Evolutionary conservation across 768 basidiomycete genomes (phyloP).

Genomic region (Gymnopilus junonius): DNA sequence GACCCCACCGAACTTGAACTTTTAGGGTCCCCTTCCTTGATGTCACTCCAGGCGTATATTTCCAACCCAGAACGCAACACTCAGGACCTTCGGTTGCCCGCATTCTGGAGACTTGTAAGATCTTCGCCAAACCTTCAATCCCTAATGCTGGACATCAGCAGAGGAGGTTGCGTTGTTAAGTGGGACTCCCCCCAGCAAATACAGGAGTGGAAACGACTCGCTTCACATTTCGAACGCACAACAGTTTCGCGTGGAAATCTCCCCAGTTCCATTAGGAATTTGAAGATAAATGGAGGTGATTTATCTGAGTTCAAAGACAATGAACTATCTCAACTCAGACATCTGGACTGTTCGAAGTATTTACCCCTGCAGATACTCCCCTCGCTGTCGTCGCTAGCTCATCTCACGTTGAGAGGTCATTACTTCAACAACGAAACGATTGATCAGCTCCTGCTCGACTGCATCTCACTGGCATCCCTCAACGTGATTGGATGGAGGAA

Average conservation of each 20-base stretch:
- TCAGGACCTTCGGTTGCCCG: neutral
- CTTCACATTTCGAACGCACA: neutral
- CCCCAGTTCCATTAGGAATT: neutral
- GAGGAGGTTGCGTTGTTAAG: neutral
- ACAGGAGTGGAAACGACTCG: neutral
- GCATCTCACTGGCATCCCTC: neutral
- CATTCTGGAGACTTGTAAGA: neutral
- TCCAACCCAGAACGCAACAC: neutral
- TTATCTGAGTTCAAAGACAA: neutral
- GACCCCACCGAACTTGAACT: neutral
- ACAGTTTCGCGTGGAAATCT: neutral
- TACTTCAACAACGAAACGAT: neutral
- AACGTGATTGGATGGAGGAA: neutral
- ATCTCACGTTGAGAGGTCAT: neutral
- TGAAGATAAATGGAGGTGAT: neutral
- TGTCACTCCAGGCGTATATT: neutral
- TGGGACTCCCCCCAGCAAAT: neutral
- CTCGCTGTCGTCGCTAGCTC: neutral
- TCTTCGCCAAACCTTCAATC: neutral
- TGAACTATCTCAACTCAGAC: neutral
- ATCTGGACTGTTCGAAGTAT: neutral
- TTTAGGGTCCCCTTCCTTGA: neutral
- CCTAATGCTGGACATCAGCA: neutral
- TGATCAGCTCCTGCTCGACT: neutral
- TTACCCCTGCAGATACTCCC: neutral